phyloP scores from a whole-genome alignment of 108 stramenopile genomes.

The Skeletonema grethae region DNA sequence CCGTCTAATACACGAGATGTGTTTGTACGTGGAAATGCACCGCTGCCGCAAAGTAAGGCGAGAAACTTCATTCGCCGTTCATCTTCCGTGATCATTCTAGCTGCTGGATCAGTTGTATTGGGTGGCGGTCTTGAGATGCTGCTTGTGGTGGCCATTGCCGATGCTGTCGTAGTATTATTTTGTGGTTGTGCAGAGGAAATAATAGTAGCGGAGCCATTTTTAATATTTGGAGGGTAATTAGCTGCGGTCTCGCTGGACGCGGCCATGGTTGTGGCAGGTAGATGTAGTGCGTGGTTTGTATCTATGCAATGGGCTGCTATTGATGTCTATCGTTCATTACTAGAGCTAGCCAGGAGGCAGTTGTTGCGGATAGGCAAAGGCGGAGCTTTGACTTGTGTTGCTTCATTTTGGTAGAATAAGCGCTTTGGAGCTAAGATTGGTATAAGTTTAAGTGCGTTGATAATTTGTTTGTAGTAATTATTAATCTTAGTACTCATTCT shows the following conservation, averaged over 20 bases:
- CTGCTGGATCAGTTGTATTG: background rate
- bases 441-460: too few relatives aligned
- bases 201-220: background rate
- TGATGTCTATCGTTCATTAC: background rate
- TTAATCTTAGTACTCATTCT: too few relatives aligned
- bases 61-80: conserved; percentile 42
- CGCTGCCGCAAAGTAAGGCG: conserved; percentile 30
- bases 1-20: background rate
- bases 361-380: too few relatives aligned
- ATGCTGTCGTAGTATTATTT: background rate
- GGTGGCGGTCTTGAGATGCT: background rate
- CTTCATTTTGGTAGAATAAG: too few relatives aligned
- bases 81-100: conserved; percentile 20
- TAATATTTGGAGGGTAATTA: background rate
- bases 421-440: too few relatives aligned
- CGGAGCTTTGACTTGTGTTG: too few relatives aligned
- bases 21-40: background rate
- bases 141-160: background rate
- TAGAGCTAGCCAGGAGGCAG: too few relatives aligned
- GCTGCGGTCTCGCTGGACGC: too few relatives aligned
- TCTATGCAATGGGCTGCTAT: background rate
- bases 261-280: too few relatives aligned
- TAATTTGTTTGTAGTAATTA: too few relatives aligned
- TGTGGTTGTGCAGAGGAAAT: background rate
- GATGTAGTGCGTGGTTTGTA: too few relatives aligned